These are phyloP conservation scores for Suillus hirtellus DNA, from an alignment of 768 basidiomycete species.

Conservation along the genomic window DNA sequence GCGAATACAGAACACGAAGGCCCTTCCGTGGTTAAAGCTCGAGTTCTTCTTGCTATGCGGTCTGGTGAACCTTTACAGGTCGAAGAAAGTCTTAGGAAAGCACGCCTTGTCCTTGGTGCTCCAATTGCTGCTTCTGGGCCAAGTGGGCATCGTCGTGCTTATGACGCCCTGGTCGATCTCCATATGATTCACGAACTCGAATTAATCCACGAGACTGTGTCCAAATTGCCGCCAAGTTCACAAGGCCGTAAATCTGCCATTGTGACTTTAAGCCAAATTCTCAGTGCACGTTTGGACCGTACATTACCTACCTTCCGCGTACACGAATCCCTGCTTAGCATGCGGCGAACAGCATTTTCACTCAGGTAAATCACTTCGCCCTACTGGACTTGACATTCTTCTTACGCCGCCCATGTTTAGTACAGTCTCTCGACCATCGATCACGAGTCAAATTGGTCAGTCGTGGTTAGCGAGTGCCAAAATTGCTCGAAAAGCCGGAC, in stretches of 20 bases:
- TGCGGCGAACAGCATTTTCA: conserved; percentile 82
- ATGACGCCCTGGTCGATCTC: conserved; percentile 82
- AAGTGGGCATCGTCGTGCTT: conserved; percentile 81
- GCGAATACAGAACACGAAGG: conserved; percentile 48
- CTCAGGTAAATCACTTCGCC: conserved; percentile 50
- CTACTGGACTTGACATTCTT: not conserved
- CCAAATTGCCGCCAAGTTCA: conserved; percentile 38
- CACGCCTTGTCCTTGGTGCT: conserved; percentile 72
- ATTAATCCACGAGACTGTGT: conserved; percentile 52
- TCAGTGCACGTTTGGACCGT: conserved; percentile 68
- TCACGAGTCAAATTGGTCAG: conserved; percentile 67
- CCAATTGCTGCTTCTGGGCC: conserved; percentile 81
- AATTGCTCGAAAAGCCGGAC: conserved; percentile 92
- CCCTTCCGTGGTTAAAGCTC: conserved; percentile 72
- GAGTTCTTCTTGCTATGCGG: conserved; percentile 79
- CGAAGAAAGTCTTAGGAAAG: conserved; percentile 52
- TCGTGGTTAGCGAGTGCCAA: conserved; percentile 95
- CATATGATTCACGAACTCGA: conserved; percentile 89
- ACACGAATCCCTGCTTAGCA: conserved; percentile 86
- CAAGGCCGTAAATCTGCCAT: conserved; percentile 44
- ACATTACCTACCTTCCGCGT: conserved; percentile 87
- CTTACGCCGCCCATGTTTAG: conserved; percentile 1
- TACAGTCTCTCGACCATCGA: conserved; percentile 33
- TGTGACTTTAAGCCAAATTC: conserved; percentile 34
- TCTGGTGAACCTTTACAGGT: conserved; percentile 49